Percentiles rank a stretch among this genome's conserved stretches.
Evolutionary conservation across 306 rosid genomes (phyloP).

Genomic region (Fragaria iinumae): DNA sequence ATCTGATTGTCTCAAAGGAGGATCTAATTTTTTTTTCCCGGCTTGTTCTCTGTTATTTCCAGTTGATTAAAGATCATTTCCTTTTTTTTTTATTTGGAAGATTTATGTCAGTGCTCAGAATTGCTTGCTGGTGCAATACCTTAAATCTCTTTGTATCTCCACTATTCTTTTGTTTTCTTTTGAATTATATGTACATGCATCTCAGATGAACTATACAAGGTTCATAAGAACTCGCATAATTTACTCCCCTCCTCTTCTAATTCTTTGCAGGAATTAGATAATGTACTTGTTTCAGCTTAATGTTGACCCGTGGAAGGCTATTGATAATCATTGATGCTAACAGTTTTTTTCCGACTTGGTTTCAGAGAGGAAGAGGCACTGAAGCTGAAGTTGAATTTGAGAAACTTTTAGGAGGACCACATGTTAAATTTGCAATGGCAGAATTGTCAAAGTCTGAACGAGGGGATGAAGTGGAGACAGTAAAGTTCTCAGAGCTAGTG

Average conservation of each 20-base stretch:
- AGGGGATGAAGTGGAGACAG: constrained; percentile 58
- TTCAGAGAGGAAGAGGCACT: constrained; percentile 64
- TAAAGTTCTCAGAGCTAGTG: constrained; percentile 49
- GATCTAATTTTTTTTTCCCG: neutral
- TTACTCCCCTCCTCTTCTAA: neutral
- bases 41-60: neutral
- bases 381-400: constrained; percentile 79
- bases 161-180: neutral
- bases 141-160: neutral
- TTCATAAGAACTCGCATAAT: neutral
- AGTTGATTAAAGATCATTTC: neutral
- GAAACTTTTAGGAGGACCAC: constrained; percentile 66
- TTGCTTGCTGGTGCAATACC: constrained; percentile 5
- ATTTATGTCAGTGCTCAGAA: neutral
- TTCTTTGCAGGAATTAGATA: neutral
- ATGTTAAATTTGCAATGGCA: constrained; percentile 69
- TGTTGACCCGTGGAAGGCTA: constrained; percentile 12
- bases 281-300: neutral
- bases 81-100: neutral
- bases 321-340: constrained; percentile 17
- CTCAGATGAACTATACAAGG: neutral
- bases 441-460: constrained; percentile 63
- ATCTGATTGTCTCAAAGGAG: neutral
- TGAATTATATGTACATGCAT: neutral
- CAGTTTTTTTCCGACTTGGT: constrained; percentile 31